Base-by-base conservation (phyloP, 768 basidiomycete species). In the Agaricus bisporus region DNA sequence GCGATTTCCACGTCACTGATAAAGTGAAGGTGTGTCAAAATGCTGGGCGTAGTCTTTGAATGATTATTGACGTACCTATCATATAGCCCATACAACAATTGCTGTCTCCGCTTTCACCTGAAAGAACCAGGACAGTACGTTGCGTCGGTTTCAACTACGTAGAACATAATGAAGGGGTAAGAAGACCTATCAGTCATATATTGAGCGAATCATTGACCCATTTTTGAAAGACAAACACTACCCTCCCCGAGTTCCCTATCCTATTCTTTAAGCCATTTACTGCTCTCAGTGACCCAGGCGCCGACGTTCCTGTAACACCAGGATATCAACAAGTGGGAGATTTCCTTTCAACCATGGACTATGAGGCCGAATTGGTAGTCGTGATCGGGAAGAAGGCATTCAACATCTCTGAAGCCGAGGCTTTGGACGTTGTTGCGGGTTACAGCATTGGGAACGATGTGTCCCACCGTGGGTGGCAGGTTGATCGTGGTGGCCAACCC, bases 381-480 rank as follows among this genome's bases (percentile, higher is more conserved):
- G 55, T 75, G 8, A 73, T 75, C n/a, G 72, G 69, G 63, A 72
- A 68, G 51, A 63, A 60, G 46, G 73, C 72, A 18, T 73, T 69
- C 66, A 73, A 74, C 54, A 73, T 75, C 54, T 66, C 71, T 10
- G 69, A 69, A 15, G 73, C 70, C 25, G 69, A 68, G 39, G 73
- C 73, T 6, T 60, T 75, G 8, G 70, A 73, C 48, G 70, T 73
- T 47, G 72, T 75, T 46, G 64, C 73, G 17, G 73, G 73, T 2
- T 74, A 69, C 48, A 60, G 67, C 37, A 68, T 70, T 26, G 73
- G 73, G 0, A 63, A 74, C 55, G 73, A 74, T 54, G 73, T 74
- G 4, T 72, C 70, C 41, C 73, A 74, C 47, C 63, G 73, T 18
- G 73, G 73, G 11, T 75, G 73, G 73, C 72, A 75, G 54, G 72